A percentile compares a stretch with the other conserved stretches of the same genome.
These are phyloP conservation scores for Lentinula boryana DNA, from an alignment of 768 basidiomycete genomes.

Conservation along the genomic window DNA sequence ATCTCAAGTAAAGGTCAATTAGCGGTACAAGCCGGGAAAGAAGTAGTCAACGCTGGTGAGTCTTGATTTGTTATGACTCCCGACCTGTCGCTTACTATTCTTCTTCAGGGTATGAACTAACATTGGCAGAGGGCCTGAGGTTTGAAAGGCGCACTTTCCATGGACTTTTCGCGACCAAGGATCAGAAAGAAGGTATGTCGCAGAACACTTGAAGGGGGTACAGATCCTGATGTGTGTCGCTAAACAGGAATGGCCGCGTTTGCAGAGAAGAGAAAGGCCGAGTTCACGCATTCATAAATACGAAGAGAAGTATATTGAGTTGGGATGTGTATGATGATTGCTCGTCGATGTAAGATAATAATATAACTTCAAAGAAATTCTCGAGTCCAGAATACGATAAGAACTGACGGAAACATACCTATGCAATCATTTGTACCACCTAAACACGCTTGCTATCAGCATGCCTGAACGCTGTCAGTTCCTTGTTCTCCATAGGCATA, in stretches of 20 bases:
- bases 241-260: slow-evolving; percentile 90
- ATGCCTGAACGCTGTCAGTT: slow-evolving; percentile 29
- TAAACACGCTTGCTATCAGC: slow-evolving; percentile 14
- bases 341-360: neutral
- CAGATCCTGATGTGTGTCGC: neutral
- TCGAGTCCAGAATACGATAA: neutral
- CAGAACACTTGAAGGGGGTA: neutral
- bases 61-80: neutral
- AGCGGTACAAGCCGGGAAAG: slow-evolving; percentile 84
- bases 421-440: slow-evolving; percentile 9
- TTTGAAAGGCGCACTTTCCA: slow-evolving; percentile 92
- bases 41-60: slow-evolving; percentile 85
- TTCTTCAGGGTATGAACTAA: slow-evolving; percentile 68
- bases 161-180: slow-evolving; percentile 84
- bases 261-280: slow-evolving; percentile 85
- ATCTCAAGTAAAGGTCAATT: slow-evolving; percentile 82
- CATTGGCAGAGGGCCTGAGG: slow-evolving; percentile 74
- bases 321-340: neutral
- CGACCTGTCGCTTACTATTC: neutral
- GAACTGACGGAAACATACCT: neutral
- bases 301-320: neutral
- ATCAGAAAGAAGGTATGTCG: slow-evolving; percentile 86
- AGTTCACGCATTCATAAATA: slow-evolving; percentile 59
- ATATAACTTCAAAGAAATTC: neutral
- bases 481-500: slow-evolving; percentile 13